These are phyloP conservation scores for Suillus alpinus DNA, from an alignment of 768 basidiomycete genomes.

Conservation along the genomic window DNA sequence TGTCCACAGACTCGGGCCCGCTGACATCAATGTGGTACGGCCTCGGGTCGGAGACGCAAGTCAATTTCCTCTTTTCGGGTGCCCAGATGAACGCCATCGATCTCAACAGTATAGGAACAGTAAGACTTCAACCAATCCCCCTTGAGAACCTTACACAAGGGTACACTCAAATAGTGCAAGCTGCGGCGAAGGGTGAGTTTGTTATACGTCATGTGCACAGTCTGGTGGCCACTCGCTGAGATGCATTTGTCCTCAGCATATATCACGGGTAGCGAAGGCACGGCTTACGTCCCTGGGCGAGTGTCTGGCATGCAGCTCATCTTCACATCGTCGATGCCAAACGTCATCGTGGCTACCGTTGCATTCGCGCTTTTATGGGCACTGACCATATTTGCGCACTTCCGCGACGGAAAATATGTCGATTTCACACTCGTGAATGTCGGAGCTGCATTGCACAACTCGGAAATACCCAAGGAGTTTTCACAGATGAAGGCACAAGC, in stretches of 20 bases:
- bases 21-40: background rate
- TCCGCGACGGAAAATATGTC: conserved; percentile 6
- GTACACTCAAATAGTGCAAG: conserved; percentile 6
- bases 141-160: background rate
- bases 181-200: conserved; percentile 5
- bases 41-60: conserved; percentile 7
- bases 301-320: background rate
- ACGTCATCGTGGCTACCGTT: conserved; percentile 7
- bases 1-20: conserved; percentile 1
- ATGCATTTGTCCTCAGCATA: background rate
- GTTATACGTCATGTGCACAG: background rate
- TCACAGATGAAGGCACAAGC: background rate
- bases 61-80: conserved; percentile 1
- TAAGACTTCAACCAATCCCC: background rate
- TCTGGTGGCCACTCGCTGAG: background rate
- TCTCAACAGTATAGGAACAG: background rate
- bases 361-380: conserved; percentile 7
- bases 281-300: conserved; percentile 9
- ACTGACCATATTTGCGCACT: conserved; percentile 9
- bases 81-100: conserved; percentile 1
- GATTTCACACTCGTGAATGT: conserved; percentile 7
- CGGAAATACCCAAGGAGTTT: background rate
- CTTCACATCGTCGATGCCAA: conserved; percentile 9
- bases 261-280: conserved; percentile 1
- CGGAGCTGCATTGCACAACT: conserved; percentile 3